Evolutionary conservation across 192 early-diverging fungal species (phyloP).

Genomic region (Rhizoclosmatium globosum): DNA sequence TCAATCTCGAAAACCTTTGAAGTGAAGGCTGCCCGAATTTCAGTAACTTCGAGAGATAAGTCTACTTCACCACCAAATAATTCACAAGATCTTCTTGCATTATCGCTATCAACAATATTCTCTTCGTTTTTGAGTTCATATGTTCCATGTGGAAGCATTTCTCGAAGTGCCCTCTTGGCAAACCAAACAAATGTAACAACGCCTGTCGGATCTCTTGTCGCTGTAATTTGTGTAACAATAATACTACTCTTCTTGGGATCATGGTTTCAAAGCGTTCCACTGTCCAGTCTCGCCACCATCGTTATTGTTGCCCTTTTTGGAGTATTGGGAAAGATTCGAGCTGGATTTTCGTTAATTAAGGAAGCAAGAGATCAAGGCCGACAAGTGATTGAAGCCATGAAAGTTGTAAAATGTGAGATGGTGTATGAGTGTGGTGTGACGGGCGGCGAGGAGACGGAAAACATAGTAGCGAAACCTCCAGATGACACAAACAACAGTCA

Average conservation of each 20-base stretch:
- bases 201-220: constrained; percentile 6
- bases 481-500: neutral
- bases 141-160: constrained; percentile 5
- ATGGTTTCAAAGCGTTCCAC: constrained; percentile 14
- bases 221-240: neutral
- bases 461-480: neutral
- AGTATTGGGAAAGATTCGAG: neutral
- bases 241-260: constrained; percentile 4
- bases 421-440: neutral
- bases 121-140: constrained; percentile 22
- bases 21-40: neutral
- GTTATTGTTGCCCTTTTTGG: constrained; percentile 10
- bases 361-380: neutral
- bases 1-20: constrained; percentile 39
- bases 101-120: constrained; percentile 8
- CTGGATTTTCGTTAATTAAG: neutral
- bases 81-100: constrained; percentile 8
- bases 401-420: neutral
- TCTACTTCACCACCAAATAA: neutral
- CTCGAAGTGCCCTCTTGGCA: constrained; percentile 29
- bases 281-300: neutral
- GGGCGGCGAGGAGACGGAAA: neutral
- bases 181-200: constrained; percentile 21
- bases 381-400: constrained; percentile 9
- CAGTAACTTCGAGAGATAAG: neutral